A percentile compares a stretch with the other conserved stretches of the same genome.
Evolutionary conservation across 2,329 filamentous ascomycete genomes (phyloP).

Genomic region (Dactylellina cionopaga): DNA sequence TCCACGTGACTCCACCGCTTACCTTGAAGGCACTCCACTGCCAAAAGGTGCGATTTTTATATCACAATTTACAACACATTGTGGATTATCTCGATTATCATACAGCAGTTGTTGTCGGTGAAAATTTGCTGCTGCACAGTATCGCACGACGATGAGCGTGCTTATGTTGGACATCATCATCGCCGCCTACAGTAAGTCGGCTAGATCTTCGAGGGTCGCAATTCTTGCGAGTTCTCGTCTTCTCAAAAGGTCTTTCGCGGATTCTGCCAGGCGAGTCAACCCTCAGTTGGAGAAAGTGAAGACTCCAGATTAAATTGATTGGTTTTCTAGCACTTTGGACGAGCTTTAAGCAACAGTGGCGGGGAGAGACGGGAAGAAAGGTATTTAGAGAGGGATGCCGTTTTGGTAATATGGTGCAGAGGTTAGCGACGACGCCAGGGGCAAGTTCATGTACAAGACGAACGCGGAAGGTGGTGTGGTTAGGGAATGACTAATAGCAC

Average conservation of each 20-base stretch:
- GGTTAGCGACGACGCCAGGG: too few species aligned
- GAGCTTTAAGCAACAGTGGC: conserved; percentile 55
- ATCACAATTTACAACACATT: background rate
- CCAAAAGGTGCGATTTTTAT: too few species aligned
- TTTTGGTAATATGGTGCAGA: conserved; percentile 65
- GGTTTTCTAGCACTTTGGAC: conserved; percentile 53
- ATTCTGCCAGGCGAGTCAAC: conserved; percentile 66
- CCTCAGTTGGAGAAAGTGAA: conserved; percentile 62
- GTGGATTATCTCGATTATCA: background rate
- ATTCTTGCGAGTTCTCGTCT: conserved; percentile 60
- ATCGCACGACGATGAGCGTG: too few species aligned
- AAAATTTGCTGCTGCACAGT: too few species aligned
- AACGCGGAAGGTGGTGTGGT: background rate
- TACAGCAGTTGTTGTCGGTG: background rate
- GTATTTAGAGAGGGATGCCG: conserved; percentile 62
- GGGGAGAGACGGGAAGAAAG: conserved; percentile 60
- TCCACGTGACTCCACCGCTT: too few species aligned
- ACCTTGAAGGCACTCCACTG: too few species aligned
- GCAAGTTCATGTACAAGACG: too few species aligned
- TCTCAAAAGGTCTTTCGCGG: conserved; percentile 62
- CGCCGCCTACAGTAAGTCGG: conserved; percentile 59
- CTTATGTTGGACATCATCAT: conserved; percentile 63
- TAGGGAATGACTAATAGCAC: conserved; percentile 1
- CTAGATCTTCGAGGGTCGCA: conserved; percentile 58
- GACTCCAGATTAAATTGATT: conserved; percentile 39